Base-by-base conservation (phyloP, 306 rosid genomes). In the Bauhinia variegata region DNA sequence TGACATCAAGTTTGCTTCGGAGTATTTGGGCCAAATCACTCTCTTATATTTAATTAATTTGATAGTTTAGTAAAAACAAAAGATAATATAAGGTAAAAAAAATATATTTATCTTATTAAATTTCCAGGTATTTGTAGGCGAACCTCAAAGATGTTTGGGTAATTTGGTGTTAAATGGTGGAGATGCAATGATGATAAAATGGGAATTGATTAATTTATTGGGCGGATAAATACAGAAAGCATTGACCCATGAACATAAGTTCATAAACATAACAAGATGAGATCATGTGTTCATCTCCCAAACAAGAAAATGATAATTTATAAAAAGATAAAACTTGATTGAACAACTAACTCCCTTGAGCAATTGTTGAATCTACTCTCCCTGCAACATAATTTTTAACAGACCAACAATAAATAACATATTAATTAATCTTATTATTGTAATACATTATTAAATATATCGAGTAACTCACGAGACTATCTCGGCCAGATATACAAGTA, bases 401-500 rank as follows among this genome's bases (percentile, higher is more conserved):
- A 33, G 65, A 15, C 15, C 31, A 58, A 5, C 44, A 5, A 23
- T n/a, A 34, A 32, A 30, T 0, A 14, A 58, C 33, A 15, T 16
- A 15, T 12, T n/a, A 18, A 8, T 5, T 7, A 37, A 4, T 30
- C 0, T 7, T 8, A 57, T 17, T 36, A 34, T 3, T 6, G 47
- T 14, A 47, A 63, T 13, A 32, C 37, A 17, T 2, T 15, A 74
- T 5, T 17, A 8, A 37, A 48, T 9, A 37, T 30, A 19, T 46
- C 2, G 33, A 62, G 31, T 63, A 18, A 77, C 88, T 81, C 78
- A 82, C 92, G 12, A 66, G 37, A 78, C 71, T 50, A 58, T 84
- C 80, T 65, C 71, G 75, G 18, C 86, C 86, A 54, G 98, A 84
- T 31, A 95, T 88, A 70, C 95, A 93, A 37, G 84, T 84, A 3